phyloP scores from a whole-genome alignment of 192 early-diverging fungal genomes.

The Lunasporangiospora selenospora region DNA sequence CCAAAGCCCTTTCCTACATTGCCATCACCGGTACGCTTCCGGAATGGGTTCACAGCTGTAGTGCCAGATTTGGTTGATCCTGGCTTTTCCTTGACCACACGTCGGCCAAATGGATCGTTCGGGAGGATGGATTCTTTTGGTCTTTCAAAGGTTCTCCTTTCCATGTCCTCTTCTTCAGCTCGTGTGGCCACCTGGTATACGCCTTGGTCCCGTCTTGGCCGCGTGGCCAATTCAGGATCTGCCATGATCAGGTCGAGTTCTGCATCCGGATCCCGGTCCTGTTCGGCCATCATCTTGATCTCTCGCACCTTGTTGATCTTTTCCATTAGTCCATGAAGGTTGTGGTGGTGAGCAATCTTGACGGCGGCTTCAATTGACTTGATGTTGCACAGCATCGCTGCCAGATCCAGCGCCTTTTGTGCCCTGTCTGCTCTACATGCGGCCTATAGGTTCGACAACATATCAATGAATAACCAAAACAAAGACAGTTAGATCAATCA shows the following conservation, averaged over 20 bases:
- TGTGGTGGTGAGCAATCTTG: slow-evolving; percentile 78
- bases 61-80: neutral
- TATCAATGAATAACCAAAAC: slow-evolving; percentile 11
- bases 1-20: slow-evolving; percentile 20
- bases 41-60: slow-evolving; percentile 23
- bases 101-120: slow-evolving; percentile 44
- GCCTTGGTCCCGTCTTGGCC: neutral
- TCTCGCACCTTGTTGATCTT: slow-evolving; percentile 60
- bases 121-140: slow-evolving; percentile 7
- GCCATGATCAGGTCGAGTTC: slow-evolving; percentile 36
- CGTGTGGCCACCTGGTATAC: slow-evolving; percentile 5
- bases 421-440: slow-evolving; percentile 82
- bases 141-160: slow-evolving; percentile 18
- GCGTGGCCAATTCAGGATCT: slow-evolving; percentile 11
- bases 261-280: slow-evolving; percentile 21
- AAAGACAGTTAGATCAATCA: neutral
- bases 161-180: slow-evolving; percentile 26
- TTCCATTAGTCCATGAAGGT: slow-evolving; percentile 76
- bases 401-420: slow-evolving; percentile 84
- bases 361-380: slow-evolving; percentile 82
- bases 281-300: slow-evolving; percentile 25
- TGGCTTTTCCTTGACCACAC: slow-evolving; percentile 29
- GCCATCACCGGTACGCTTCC: slow-evolving; percentile 11
- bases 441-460: slow-evolving; percentile 41
- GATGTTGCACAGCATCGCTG: slow-evolving; percentile 63